Base-by-base conservation (phyloP, 2,329 filamentous ascomycete genomes). In the Fusarium dimerum region DNA sequence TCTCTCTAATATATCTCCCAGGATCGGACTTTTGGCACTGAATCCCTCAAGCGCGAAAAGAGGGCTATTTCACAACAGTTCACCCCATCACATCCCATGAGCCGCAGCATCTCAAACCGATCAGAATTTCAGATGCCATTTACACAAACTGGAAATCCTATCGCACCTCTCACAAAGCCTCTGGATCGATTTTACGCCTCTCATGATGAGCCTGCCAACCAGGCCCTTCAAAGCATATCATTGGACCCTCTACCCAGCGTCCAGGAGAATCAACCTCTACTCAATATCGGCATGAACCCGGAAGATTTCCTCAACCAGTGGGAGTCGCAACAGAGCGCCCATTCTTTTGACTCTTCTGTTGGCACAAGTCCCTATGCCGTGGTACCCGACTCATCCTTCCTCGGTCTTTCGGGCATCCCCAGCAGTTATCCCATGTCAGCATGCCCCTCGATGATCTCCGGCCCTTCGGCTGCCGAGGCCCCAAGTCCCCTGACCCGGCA, bases 371-470 rank as follows among this genome's bases (percentile, higher is more conserved):
- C 48, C 12, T 60, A 58, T 39, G 50, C 55, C 38, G 46, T 60
- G 48, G 40, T 62, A 3, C 55, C 64, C 2, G 48, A 60, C 38
- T 52, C 53, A 11, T 59, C 56, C 9, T 60, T 58, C 38, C 38
- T 45, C n/a, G 53, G 13, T 17, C 36, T 60, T 4, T 43, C 54
- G 2, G 51, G 64, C 10, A 52, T 68, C 17, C 54, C 59, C 8
- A 57, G 55, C 50, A 60, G 57, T 38, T 67, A 66, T 38, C 64
- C 66, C 3, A 52, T 70, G 5, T 65, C 76, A 1, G 64, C 65
- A 4, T 77, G 72, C 46, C 75, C 75, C 2, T 78, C 76, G 1
- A 69, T 78, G 67, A 68, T 73, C 29, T 77, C 75, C 3, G 73
- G 69, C 0, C 68, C 71, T 5, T 73, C 73, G 12, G 70, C 68